Evolutionary conservation across 192 early-diverging fungal species (phyloP).

Genomic region (Paraglomus brasilianum): DNA sequence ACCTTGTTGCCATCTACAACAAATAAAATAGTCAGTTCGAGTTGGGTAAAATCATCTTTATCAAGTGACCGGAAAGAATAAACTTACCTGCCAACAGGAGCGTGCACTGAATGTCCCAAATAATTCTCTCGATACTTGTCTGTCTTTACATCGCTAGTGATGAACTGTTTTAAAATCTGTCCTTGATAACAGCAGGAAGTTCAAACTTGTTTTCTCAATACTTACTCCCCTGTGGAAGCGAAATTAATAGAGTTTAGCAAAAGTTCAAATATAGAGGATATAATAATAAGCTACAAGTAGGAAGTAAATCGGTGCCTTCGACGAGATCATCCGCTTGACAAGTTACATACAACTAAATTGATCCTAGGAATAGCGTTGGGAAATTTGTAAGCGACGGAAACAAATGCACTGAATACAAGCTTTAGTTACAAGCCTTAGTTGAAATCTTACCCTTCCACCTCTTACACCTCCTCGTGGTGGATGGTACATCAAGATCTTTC

Average conservation of each 20-base stretch:
- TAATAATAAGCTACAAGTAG: not conserved
- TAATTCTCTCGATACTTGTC: slow-evolving; percentile 83
- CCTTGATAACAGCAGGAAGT: not conserved
- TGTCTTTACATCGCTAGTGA: slow-evolving; percentile 48
- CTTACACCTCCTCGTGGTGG: slow-evolving; percentile 27
- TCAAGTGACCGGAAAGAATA: slow-evolving; percentile 41
- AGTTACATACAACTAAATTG: slow-evolving; percentile 28
- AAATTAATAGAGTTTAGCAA: not conserved
- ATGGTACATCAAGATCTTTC: slow-evolving; percentile 19
- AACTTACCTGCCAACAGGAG: slow-evolving; percentile 80
- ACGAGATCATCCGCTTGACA: too few relatives aligned
- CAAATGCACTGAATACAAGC: not conserved
- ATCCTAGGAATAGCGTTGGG: not conserved
- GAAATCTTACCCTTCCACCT: slow-evolving; percentile 24
- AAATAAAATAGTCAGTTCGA: slow-evolving; percentile 3
- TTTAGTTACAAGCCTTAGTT: not conserved
- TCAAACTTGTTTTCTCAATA: not conserved
- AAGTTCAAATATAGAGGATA: not conserved
- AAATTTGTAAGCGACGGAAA: not conserved
- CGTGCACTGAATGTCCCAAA: slow-evolving; percentile 76
- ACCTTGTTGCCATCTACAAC: slow-evolving; percentile 23
- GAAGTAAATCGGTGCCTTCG: not conserved
- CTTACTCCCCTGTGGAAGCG: slow-evolving; percentile 24
- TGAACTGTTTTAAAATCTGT: not conserved
- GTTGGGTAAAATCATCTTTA: not conserved